Percentiles rank a stretch among this genome's conserved stretches.
phyloP scores from a whole-genome alignment of 805 yeast genomes.

The Candida andamanensis region DNA sequence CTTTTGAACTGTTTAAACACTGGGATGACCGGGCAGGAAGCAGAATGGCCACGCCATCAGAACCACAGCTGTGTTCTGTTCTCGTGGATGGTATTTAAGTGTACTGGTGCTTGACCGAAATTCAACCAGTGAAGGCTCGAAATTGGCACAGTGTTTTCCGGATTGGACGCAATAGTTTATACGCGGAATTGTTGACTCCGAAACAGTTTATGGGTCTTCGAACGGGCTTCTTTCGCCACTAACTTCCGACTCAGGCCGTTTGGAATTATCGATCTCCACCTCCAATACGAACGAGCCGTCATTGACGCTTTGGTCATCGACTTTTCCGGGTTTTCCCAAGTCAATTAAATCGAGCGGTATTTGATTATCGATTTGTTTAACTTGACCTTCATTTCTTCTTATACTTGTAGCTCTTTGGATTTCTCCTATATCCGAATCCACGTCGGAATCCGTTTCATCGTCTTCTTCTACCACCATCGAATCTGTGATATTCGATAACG shows the following conservation, averaged over 20 bases:
- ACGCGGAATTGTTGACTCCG: no score
- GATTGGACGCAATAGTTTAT: no score
- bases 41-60: no score
- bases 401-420: conserved; percentile 38
- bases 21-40: no score
- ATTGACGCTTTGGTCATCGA: conserved; percentile 1
- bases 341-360: conserved; percentile 10
- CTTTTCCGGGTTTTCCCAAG: conserved; percentile 6
- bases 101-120: no score
- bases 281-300: conserved; percentile 28
- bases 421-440: conserved; percentile 44
- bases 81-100: no score
- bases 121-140: no score
- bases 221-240: conserved; percentile 25
- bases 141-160: no score
- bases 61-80: no score
- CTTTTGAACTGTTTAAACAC: no score
- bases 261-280: conserved; percentile 23
- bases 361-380: conserved; percentile 5
- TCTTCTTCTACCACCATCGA: conserved; percentile 13
- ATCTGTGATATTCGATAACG: conserved; percentile 7
- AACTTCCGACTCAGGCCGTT: conserved; percentile 10
- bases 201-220: conserved; percentile 18
- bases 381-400: conserved; percentile 13
- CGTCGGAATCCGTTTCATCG: conserved; percentile 29